phyloP scores from a whole-genome alignment of 331 rosid genomes.

The Saraca asoca region DNA sequence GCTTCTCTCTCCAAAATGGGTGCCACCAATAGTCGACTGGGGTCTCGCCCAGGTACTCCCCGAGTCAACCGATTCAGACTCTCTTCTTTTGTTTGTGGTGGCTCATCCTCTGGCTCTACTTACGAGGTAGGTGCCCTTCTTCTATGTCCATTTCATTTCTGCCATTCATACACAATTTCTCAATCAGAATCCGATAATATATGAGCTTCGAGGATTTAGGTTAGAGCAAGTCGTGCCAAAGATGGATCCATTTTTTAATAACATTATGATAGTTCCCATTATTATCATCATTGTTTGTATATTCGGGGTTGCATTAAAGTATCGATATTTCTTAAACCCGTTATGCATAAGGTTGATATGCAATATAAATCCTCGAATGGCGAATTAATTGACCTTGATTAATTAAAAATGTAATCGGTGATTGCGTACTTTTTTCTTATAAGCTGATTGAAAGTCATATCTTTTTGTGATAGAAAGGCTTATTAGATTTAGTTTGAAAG shows the following conservation, averaged over 20 bases:
- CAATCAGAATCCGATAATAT: conserved; percentile 15
- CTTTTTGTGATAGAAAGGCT: background rate
- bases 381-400: conserved; percentile 12
- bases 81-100: conserved; percentile 74
- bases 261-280: background rate
- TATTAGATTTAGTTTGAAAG: conserved; percentile 11
- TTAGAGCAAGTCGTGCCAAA: conserved; percentile 12
- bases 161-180: background rate
- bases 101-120: conserved; percentile 61
- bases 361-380: background rate
- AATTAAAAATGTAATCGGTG: background rate
- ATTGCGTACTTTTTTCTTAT: conserved; percentile 9
- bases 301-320: background rate
- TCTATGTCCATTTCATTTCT: conserved; percentile 32
- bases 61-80: conserved; percentile 63
- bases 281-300: background rate
- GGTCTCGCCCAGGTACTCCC: conserved; percentile 58
- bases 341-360: background rate
- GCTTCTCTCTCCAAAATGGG: conserved; percentile 57
- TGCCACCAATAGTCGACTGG: conserved; percentile 60
- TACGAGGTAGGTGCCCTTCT: conserved; percentile 61
- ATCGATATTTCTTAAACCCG: background rate
- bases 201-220: conserved; percentile 31
- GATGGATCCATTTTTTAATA: too few relatives aligned
- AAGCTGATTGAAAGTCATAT: conserved; percentile 21